These are phyloP conservation scores for Tricholoma hemisulphureum DNA, from an alignment of 768 basidiomycete species.

Conservation along the genomic window DNA sequence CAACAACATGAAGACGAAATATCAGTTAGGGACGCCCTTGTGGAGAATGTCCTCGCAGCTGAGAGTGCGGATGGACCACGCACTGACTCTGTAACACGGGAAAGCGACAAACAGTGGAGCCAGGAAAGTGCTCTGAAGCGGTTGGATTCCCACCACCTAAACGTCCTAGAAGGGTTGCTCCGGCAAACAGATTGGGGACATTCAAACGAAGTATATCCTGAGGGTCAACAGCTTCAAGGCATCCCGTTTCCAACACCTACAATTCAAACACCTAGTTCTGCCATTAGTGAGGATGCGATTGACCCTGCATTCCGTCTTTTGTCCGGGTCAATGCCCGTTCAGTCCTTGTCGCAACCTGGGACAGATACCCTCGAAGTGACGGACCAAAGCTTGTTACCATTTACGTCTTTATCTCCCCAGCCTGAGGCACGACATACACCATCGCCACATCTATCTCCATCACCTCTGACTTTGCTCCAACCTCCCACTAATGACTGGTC, in stretches of 20 bases:
- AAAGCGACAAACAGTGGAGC: conserved; percentile 22
- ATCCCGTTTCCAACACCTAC: conserved; percentile 1
- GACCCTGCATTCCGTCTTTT: conserved; percentile 7
- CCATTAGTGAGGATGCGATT: conserved; percentile 11
- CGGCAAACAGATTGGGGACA: conserved; percentile 11
- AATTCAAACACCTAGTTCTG: conserved; percentile 9
- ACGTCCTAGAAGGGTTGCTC: conserved; percentile 26
- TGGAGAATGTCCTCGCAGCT: conserved; percentile 3
- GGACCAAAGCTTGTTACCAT: neutral
- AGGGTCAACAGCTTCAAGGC: conserved; percentile 13
- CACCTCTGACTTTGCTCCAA: conserved; percentile 4
- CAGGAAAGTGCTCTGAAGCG: conserved; percentile 22
- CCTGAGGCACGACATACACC: neutral
- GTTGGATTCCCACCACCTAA: conserved; percentile 23
- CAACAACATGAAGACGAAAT: conserved; percentile 19
- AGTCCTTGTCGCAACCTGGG: neutral
- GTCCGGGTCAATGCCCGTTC: neutral
- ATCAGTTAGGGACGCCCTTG: neutral
- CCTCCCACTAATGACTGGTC: conserved; percentile 4
- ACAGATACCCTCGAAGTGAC: neutral
- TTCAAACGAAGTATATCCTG: conserved; percentile 10
- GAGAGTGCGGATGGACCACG: neutral
- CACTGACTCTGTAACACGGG: conserved; percentile 15
- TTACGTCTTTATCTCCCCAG: neutral
- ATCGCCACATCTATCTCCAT: conserved; percentile 4